Evolutionary conservation across 2,329 filamentous ascomycete species (phyloP), one percentile per base, ranked within the genome.

Genomic region (Zymoseptoria tritici): DNA sequence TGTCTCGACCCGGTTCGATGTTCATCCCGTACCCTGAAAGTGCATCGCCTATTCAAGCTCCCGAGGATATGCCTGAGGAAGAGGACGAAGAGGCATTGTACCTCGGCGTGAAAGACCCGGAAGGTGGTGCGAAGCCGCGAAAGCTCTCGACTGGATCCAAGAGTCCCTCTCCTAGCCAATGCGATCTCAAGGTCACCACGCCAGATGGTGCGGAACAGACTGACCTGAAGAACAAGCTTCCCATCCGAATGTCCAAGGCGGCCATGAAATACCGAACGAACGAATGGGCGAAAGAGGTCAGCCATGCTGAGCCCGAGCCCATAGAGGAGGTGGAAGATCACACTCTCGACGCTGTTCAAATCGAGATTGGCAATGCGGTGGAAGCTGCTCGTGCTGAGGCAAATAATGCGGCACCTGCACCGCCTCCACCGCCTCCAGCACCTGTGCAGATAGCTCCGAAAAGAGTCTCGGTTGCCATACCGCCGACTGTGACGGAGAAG

Each of bases 251-350:
- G 36, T 94, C 91, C 1, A 87, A 84, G 62, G 83, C 96, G 8
- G 88, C 91, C 1, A 79, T 90, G 72, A 89, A 88, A 0, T 96
- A 94, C 71, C 85, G 93, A 59, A 97, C 91, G 1, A 96, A 96
- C 65, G 93, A 97, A 75, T 97, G 93, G 93, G 91, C 91, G 0
- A 97, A 96, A 73, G 91, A 96, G 72, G 80, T 96, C 9, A 85
- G 86, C 63, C 78, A 83, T 50, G 91, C 93, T 6, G 92, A 97
- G 16, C 81, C 85, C 1, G 78, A 82, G 22, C 70, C 84, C 3
- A 59, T 70, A 4, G 66, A 66, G 42, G 63, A 65, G 19, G 62
- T 65, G 9, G 70, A 73, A 3, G 61, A 65, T 36, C 66, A 67
- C 64, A 80, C 71, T 70, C 80, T 63, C 73, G 80, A 66, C 60